Evolutionary conservation across 1,284 basidiomycete genomes (phyloP), one percentile per base, ranked within the genome.

Genomic region (Stereum hirsutum): DNA sequence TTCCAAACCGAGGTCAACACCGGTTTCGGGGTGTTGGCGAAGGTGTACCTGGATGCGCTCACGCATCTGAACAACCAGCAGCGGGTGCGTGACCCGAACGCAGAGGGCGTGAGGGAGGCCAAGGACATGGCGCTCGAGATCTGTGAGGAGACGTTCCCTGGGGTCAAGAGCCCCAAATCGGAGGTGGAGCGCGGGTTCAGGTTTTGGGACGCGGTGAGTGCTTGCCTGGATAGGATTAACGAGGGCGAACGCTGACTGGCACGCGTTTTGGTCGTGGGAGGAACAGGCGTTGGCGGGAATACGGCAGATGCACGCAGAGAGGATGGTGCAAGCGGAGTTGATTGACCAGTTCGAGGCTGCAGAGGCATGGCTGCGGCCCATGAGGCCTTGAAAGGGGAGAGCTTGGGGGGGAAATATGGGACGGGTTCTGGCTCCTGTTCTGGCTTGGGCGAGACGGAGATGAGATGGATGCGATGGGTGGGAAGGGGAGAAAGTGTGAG

Each of bases 1-100:
- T 97, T 99, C 79, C 94, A 97, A 61, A 75, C 76, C 39, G 96
- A 99, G 56, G 89, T 92, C 50, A 98, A 97, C 69, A 99, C 96
- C 1, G 95, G 95, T 8, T 96, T 97, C 65, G 95, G 95, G 2
- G 90, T 99, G 50, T 74, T 99, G 5, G 89, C 90, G 33, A 99
- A 99, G 70, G 95, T 92, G 24, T 93, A 94, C 66, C 68, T 96
- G 52, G 93, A 96, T 56, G 91, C 91, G 23, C 73, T 95, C 42
- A 92, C 88, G 44, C 90, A 89, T 63, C 74, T 88, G 55, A 91
- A 89, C 58, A 81, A 81, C 49, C 75, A 81, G 19, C 75, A 76
- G 52, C 66, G 84, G 45, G 87, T 95, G 46, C 72, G 78, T 27
- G 78, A 87, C 53, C 73, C 79, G 39, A 78, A 83, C 52, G 82